Base-by-base conservation (phyloP, 441 rosid species). In the Gossypium schwendimanii region DNA sequence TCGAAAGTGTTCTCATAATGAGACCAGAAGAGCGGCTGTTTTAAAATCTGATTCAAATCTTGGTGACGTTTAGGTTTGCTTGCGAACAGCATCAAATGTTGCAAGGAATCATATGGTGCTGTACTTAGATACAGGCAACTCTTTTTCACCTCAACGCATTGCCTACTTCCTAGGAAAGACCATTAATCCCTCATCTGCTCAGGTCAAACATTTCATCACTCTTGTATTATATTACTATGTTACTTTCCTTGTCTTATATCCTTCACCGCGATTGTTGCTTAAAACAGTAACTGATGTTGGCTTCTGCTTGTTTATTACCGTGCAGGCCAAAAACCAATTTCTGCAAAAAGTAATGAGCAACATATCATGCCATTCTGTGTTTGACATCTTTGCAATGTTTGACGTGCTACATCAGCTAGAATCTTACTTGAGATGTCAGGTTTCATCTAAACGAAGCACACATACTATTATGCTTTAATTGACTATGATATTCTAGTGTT, bases 41-140 rank as follows among this genome's bases (percentile, higher is more conserved):
- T 50, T 67, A 31, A 44, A 59, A 23, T 15, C 77, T 78, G 36
- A 64, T 52, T 65, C 62, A 68, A 53, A 17, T 64, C 69, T 73
- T 54, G 66, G 63, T 67, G 21, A 50, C 66, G 63, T 60, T 49
- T 73, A 93, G 97, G 78, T 91, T 81, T 93, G 97, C 77, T 82
- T 93, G 66, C 87, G 74, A 80, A 80, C 87, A 72, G 85, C 96
- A 39, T 78, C 95, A 36, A 80, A 66, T 70, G 85, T 88, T 67
- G 92, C 93, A 15, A 82, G 71, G 70, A 83, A 74, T 70, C 74
- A 84, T 73, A 63, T 9, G n/a, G 90, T 91, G 68, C 73, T 85
- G 53, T 91, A 87, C 75, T 0, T 93, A 55, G 98, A 93, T 78
- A 91, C 98, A 1, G 85, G 97, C 52, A 89, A 89, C 85, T 87